Evolutionary conservation across 768 basidiomycete genomes (phyloP).

Genomic region (Tricholoma sp.): DNA sequence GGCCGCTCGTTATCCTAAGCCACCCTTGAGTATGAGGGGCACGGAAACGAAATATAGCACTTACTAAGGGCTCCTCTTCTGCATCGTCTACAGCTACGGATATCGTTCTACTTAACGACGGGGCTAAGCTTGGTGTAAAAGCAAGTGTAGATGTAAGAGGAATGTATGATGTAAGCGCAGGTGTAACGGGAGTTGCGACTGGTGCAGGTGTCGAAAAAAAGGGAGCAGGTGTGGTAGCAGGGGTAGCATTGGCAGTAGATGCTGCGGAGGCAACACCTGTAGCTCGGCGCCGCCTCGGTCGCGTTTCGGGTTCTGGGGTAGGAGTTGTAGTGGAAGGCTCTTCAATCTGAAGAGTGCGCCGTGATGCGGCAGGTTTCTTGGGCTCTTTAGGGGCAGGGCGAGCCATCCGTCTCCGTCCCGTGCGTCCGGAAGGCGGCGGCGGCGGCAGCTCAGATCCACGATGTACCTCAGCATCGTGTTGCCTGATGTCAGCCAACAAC

Average conservation of each 20-base stretch:
- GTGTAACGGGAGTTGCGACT: neutral
- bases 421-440: slow-evolving; percentile 31
- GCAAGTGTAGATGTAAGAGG: too few relatives aligned
- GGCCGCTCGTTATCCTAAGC: slow-evolving; percentile 33
- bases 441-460: slow-evolving; percentile 29
- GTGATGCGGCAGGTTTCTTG: slow-evolving; percentile 27
- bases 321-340: slow-evolving; percentile 52
- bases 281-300: slow-evolving; percentile 19
- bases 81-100: slow-evolving; percentile 15
- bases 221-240: neutral
- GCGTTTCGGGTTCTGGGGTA: slow-evolving; percentile 61
- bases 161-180: neutral
- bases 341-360: slow-evolving; percentile 43
- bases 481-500: slow-evolving; percentile 72
- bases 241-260: neutral
- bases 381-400: slow-evolving; percentile 21
- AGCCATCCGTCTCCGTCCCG: slow-evolving; percentile 33
- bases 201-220: neutral
- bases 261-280: slow-evolving; percentile 9
- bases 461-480: slow-evolving; percentile 61
- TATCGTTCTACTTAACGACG: slow-evolving; percentile 16
- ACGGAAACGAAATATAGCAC: slow-evolving; percentile 2
- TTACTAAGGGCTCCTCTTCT: slow-evolving; percentile 19
- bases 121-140: neutral
- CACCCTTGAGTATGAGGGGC: slow-evolving; percentile 1